These are phyloP conservation scores for Monocercomonoides exilis DNA, from an alignment of 78 protist species.

Conservation along the genomic window DNA sequence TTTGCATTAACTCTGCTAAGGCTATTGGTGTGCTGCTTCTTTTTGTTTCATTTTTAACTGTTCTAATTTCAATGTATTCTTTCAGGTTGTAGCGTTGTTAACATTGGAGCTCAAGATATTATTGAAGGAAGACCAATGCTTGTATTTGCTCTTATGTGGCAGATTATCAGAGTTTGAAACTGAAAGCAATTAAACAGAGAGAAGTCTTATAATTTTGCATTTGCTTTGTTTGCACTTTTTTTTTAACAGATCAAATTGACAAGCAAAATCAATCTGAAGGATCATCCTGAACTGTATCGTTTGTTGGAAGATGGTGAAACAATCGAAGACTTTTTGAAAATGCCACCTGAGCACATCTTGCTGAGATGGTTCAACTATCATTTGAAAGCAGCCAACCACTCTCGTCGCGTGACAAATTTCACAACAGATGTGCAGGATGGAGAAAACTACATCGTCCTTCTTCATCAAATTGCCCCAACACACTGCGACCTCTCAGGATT, in stretches of 20 bases:
- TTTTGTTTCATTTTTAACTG: too few species aligned
- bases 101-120: constrained; percentile 72
- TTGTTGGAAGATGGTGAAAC: constrained; percentile 79
- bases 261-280: constrained; percentile 56
- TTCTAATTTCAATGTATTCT: too few species aligned
- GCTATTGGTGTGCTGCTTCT: too few species aligned
- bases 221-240: neutral
- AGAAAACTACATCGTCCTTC: constrained; percentile 68
- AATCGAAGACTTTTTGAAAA: constrained; percentile 57
- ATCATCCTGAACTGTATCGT: constrained; percentile 78
- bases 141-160: constrained; percentile 90
- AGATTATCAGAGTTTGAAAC: constrained; percentile 62
- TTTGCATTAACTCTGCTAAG: constrained; percentile 71
- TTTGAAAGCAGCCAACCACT: constrained; percentile 64
- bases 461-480: constrained; percentile 64
- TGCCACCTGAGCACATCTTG: constrained; percentile 75
- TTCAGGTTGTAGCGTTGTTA: constrained; percentile 67
- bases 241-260: constrained; percentile 55
- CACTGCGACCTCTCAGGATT: constrained; percentile 48
- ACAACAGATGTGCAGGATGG: constrained; percentile 60
- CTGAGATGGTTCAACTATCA: constrained; percentile 87
- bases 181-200: too few species aligned
- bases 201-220: too few species aligned
- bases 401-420: constrained; percentile 71
- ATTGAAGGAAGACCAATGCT: constrained; percentile 63